These are phyloP conservation scores for Rhizopogon sp. DNA, from an alignment of 768 basidiomycete genomes.

Conservation along the genomic window DNA sequence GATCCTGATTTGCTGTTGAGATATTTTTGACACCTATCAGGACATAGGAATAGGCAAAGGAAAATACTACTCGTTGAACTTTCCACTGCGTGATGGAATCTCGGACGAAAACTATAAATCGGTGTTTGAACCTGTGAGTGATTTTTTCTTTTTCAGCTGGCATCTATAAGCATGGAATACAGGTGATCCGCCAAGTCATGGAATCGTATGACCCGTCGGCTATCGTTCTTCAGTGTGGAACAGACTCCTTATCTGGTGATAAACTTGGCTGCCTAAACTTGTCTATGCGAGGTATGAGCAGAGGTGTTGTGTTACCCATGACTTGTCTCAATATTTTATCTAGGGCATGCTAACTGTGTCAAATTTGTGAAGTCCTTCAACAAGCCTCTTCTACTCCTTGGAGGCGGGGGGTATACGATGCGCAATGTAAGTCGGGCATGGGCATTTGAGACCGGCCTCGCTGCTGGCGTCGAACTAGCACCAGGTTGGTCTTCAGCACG, in stretches of 20 bases:
- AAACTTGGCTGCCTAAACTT: slow-evolving; percentile 94
- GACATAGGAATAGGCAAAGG: slow-evolving; percentile 94
- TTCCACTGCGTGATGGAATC: slow-evolving; percentile 92
- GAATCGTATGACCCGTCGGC: slow-evolving; percentile 92
- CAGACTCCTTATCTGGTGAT: slow-evolving; percentile 94
- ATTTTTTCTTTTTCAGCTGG: not conserved
- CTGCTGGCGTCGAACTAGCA: slow-evolving; percentile 93
- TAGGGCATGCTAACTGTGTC: slow-evolving; percentile 96
- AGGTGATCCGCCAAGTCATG: slow-evolving; percentile 95
- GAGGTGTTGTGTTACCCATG: not conserved
- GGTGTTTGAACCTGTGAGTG: slow-evolving; percentile 88
- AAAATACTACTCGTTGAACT: slow-evolving; percentile 91
- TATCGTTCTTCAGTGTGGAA: slow-evolving; percentile 95
- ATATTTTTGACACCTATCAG: slow-evolving; percentile 32
- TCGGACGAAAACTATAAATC: slow-evolving; percentile 92
- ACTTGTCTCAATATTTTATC: slow-evolving; percentile 1
- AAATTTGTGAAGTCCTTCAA: slow-evolving; percentile 96
- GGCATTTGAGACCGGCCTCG: slow-evolving; percentile 97
- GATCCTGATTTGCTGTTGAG: not conserved
- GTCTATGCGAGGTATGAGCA: slow-evolving; percentile 77
- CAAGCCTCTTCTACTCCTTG: slow-evolving; percentile 88
- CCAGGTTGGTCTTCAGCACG: slow-evolving; percentile 44
- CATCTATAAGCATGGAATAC: not conserved
- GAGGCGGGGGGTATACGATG: slow-evolving; percentile 98
- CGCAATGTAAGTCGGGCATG: slow-evolving; percentile 94